phyloP scores from a whole-genome alignment of 768 basidiomycete genomes.

The Suillus placidus region DNA sequence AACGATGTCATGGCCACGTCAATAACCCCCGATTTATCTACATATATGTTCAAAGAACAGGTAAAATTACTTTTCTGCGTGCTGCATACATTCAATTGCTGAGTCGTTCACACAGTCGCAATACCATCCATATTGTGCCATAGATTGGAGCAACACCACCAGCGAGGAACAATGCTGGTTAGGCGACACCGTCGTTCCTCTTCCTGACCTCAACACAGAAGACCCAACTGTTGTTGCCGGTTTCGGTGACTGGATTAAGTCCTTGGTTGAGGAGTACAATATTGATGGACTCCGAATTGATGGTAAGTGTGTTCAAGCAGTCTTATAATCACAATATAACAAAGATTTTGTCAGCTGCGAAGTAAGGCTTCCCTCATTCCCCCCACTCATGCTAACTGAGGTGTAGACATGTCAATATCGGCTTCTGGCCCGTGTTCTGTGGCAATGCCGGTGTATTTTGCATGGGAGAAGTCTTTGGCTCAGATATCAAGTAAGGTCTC shows the following conservation, averaged over 20 bases:
- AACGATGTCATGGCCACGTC: conserved; percentile 84
- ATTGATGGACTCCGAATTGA: conserved; percentile 92
- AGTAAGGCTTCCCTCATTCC: conserved; percentile 24
- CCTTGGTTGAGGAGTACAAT: conserved; percentile 67
- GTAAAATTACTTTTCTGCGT: conserved; percentile 35
- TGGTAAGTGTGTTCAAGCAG: conserved; percentile 36
- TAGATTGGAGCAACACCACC: conserved; percentile 70
- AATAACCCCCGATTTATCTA: conserved; percentile 61
- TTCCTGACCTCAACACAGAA: conserved; percentile 80
- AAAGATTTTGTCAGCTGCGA: conserved; percentile 29
- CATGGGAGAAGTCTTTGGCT: conserved; percentile 77
- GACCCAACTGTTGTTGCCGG: conserved; percentile 60
- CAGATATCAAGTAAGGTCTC: conserved; percentile 48
- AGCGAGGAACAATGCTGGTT: conserved; percentile 83
- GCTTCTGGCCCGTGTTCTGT: conserved; percentile 80
- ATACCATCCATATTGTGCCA: conserved; percentile 79
- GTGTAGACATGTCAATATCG: conserved; percentile 63
- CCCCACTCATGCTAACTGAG: conserved; percentile 1
- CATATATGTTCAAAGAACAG: conserved; percentile 67
- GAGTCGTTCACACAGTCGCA: conserved; percentile 43
- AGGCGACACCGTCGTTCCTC: conserved; percentile 71
- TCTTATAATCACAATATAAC: neutral
- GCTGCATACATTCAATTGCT: neutral
- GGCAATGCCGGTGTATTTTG: conserved; percentile 80
- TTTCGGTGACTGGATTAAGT: conserved; percentile 70